Evolutionary conservation across 257 asterid genomes (phyloP), one percentile per base, ranked within the genome.

Genomic region (Solanum corneliomulleri): DNA sequence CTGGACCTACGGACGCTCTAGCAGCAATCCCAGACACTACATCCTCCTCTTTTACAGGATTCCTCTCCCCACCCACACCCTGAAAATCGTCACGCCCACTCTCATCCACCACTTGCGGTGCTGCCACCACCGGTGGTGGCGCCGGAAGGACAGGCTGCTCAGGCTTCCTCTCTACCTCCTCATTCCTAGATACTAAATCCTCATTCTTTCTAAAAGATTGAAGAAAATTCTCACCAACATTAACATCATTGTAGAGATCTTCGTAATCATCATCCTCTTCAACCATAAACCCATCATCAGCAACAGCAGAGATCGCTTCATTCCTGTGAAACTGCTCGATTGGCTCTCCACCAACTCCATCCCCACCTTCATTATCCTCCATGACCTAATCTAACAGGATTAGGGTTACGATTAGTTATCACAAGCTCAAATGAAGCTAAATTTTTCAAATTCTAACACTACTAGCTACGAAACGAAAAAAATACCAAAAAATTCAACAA

Each of bases 161-260:
- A 31, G 91, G 75, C 9, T 93, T 92, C 68, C 83, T 87, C 90
- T 87, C 88, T 71, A 60, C 42, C 85, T 47, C 94, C 89, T 94
- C 94, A 87, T 90, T 90, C 33, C 68, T 86, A 20, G 87, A 88
- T 86, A 83, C 83, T 77, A 77, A 77, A 23, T 77, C 83, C 86
- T 95, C 98, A 89, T 93, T 94, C 87, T 91, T 92, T 56, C 93
- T 89, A 86, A 94, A 4, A 81, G 97, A 92, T 87, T 93, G 98
- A 86, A 94, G 89, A 90, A 97, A 96, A 81, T 93, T 91, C 92
- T 96, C 99, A 39, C 99, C 99, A 45, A 97, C 98, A 78, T 97
- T 97, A 64, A 97, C 99, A 88, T 97, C 99, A 77, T 95, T 96
- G 86, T 97, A 97, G 29, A 97, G 98, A 87, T 97, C 99, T 86